A percentile compares a stretch with the other conserved stretches of the same genome.
Evolutionary conservation across 768 basidiomycete genomes (phyloP).

Genomic region (Coprinopsis marcescibilis): DNA sequence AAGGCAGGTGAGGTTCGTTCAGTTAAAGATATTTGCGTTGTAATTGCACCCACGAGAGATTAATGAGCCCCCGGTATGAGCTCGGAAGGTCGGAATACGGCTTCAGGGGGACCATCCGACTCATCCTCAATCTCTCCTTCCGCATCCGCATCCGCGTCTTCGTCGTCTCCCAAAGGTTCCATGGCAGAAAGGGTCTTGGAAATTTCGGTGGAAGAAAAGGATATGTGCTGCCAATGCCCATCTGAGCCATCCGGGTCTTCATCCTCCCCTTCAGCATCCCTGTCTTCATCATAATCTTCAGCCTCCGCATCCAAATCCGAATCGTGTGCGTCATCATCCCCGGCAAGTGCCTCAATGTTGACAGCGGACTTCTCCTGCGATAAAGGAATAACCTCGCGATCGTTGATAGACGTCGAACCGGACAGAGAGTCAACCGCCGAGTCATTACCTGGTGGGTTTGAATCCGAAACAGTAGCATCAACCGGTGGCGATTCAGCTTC

Average conservation of each 20-base stretch:
- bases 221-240: neutral
- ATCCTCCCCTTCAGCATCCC: slow-evolving; percentile 4
- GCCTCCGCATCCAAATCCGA: slow-evolving; percentile 20
- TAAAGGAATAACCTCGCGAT: no score
- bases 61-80: slow-evolving; percentile 4
- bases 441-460: no score
- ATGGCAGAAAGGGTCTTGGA: neutral
- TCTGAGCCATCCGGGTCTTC: neutral
- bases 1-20: no score
- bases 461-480: no score
- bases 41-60: slow-evolving; percentile 4
- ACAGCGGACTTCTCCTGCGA: no score
- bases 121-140: slow-evolving; percentile 31
- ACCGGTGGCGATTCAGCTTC: no score
- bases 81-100: slow-evolving; percentile 3
- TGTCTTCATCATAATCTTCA: slow-evolving; percentile 15
- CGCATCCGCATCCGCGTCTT: slow-evolving; percentile 19
- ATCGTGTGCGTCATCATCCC: slow-evolving; percentile 15
- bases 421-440: no score
- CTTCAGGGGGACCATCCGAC: slow-evolving; percentile 14
- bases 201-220: neutral
- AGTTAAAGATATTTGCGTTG: neutral
- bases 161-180: slow-evolving; percentile 1
- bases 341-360: no score
- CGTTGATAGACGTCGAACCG: no score